Base-by-base conservation (phyloP, 768 basidiomycete species). In the Ramaria sp. region DNA sequence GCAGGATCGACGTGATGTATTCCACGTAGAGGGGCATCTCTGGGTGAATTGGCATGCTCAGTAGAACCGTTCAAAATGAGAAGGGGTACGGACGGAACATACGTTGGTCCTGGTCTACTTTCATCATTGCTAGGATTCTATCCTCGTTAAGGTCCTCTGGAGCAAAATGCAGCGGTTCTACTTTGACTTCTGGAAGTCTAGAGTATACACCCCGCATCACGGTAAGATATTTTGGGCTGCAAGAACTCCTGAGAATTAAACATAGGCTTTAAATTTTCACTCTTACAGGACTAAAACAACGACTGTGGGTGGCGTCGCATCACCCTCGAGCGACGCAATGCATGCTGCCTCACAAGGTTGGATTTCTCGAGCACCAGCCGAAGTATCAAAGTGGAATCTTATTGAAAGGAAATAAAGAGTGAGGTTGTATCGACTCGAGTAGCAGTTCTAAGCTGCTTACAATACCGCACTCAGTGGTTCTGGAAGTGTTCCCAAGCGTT, bases 61-160 rank as follows among this genome's bases (percentile, higher is more conserved):
- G 1, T 25, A 27, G 10, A 25, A 7, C 30, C 3, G 16, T 3
- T n/a, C 22, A 32, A 20, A 20, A 5, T 8, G 6, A 20, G 20
- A 45, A 45, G 5, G n/a, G 34, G n/a, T n/a, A n/a, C n/a, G n/a
- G n/a, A n/a, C n/a, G 5, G 37, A 20, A 30, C 45, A 3, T 27
- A 30, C 44, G 18, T 22, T 61, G 5, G 49, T 18, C 36, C 57
- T 61, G 54, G 16, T 61, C 78, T 0, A 85, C 70, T 0, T 83
- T 79, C 85, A 87, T 87, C 79, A 87, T 81, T 0, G 82, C 82
- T 28, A 86, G 59, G 55, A 87, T 80, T 1, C 84, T 81, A 16
- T 79, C 67, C 0, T 82, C 80, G 62, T 86, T 85, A 0, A 86
- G 71, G 55, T 88, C 85, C 4, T 72, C 67, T 57, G 79, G 76